A percentile compares a stretch with the other conserved stretches of the same genome.
phyloP scores from a whole-genome alignment of 2,329 filamentous ascomycete genomes.

The Cercospora sesami region DNA sequence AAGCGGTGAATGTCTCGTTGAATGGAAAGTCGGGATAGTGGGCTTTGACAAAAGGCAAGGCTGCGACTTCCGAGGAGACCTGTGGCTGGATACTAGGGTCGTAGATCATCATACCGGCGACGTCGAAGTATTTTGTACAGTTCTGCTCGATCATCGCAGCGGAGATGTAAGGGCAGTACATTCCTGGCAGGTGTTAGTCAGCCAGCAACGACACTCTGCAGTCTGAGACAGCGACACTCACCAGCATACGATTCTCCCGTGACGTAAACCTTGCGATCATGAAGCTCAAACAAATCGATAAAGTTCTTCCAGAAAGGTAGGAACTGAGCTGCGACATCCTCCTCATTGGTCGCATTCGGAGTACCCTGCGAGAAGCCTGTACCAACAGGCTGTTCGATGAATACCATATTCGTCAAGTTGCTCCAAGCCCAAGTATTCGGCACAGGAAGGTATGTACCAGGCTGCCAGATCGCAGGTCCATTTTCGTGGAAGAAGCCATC shows the following conservation, averaged over 20 bases:
- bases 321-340: slow-evolving; percentile 46
- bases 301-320: slow-evolving; percentile 53
- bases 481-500: slow-evolving; percentile 26
- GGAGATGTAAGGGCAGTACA: slow-evolving; percentile 40
- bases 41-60: slow-evolving; percentile 17
- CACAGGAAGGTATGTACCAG: slow-evolving; percentile 42
- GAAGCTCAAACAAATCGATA: slow-evolving; percentile 50
- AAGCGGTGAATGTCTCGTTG: slow-evolving; percentile 46
- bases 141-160: slow-evolving; percentile 33
- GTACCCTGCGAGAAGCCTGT: slow-evolving; percentile 49
- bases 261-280: slow-evolving; percentile 49
- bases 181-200: slow-evolving; percentile 26
- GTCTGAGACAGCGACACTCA: neutral
- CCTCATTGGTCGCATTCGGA: slow-evolving; percentile 45
- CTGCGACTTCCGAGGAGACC: slow-evolving; percentile 9
- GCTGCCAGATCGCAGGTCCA: slow-evolving; percentile 46
- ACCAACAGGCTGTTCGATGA: slow-evolving; percentile 57
- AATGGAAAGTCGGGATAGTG: slow-evolving; percentile 43
- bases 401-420: slow-evolving; percentile 73
- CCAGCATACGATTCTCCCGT: slow-evolving; percentile 32
- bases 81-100: slow-evolving; percentile 42
- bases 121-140: slow-evolving; percentile 37
- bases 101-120: slow-evolving; percentile 38
- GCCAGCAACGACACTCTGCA: neutral
- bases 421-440: slow-evolving; percentile 51